A percentile compares a stretch with the other conserved stretches of the same genome.
Conservation (phyloP, 345 rosid species). For the Salix viminalis region DNA sequence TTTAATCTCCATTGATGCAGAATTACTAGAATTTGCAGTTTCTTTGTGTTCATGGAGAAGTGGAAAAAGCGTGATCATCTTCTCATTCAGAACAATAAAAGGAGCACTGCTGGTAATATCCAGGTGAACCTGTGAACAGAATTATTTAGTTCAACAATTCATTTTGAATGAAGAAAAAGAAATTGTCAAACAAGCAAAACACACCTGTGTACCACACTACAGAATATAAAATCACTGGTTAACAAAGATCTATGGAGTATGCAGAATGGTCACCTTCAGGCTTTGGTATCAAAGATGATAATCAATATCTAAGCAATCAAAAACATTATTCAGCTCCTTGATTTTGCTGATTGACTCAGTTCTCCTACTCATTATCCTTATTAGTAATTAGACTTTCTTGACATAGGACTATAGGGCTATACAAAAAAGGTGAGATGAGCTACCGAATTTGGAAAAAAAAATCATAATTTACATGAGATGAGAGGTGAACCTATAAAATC, state of each 20-base stretch:
- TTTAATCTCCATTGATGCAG: constrained; percentile 33
- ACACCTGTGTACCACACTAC: not conserved
- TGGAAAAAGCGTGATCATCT: constrained; percentile 54
- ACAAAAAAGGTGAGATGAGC: not conserved
- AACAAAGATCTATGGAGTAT: not conserved
- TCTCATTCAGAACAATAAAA: constrained; percentile 58
- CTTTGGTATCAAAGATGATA: not conserved
- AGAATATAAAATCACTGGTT: not conserved
- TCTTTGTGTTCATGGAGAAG: constrained; percentile 23
- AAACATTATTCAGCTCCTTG: not conserved
- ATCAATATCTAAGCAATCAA: not conserved
- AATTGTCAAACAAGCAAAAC: not conserved
- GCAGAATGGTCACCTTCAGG: not conserved
- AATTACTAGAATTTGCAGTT: constrained; percentile 39
- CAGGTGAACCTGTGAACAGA: constrained; percentile 40
- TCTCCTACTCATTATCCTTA: not conserved
- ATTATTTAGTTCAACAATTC: constrained; percentile 6
- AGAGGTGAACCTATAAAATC: not conserved
- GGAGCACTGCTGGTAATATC: constrained; percentile 46
- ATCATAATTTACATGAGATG: not conserved
- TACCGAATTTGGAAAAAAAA: not conserved
- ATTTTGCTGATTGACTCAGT: not conserved
- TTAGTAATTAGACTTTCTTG: not conserved
- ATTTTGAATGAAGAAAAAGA: not conserved
- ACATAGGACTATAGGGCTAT: not conserved